A percentile compares a stretch with the other conserved stretches of the same genome.
These are phyloP conservation scores for Ceratobasidium sp. DNA, from an alignment of 1,284 basidiomycete genomes.

Conservation along the genomic window DNA sequence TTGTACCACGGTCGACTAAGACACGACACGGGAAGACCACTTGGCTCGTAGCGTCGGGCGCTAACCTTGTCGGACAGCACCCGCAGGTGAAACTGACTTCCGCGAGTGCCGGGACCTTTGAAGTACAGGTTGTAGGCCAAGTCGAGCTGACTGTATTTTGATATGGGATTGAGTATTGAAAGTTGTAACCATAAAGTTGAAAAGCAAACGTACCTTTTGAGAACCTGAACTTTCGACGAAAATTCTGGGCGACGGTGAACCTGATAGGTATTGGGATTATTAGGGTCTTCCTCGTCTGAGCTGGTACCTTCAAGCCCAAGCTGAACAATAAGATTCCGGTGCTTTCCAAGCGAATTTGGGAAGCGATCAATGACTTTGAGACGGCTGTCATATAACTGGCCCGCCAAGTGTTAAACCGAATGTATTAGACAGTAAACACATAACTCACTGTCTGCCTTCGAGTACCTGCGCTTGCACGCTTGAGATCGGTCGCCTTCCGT, in stretches of 20 bases:
- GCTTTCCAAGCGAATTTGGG: neutral
- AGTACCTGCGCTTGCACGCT: neutral
- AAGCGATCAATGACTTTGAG: neutral
- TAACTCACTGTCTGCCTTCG: neutral
- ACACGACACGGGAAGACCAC: neutral
- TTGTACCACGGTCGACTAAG: neutral
- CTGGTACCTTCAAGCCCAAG: neutral
- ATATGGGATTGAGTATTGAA: too few relatives aligned
- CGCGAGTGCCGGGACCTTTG: neutral
- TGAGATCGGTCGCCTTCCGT: neutral
- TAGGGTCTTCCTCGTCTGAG: neutral
- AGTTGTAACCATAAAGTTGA: too few relatives aligned
- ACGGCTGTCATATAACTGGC: neutral
- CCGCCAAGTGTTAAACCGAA: too few relatives aligned
- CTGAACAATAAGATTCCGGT: neutral
- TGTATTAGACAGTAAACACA: too few relatives aligned
- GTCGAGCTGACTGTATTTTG: too few relatives aligned
- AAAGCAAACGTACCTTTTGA: neutral
- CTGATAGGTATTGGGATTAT: neutral
- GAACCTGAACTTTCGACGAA: neutral
- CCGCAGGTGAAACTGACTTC: neutral
- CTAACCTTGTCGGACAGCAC: neutral
- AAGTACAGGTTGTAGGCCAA: neutral
- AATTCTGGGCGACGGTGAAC: neutral
- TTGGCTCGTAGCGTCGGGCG: neutral